phyloP scores from a whole-genome alignment of 352 stramenopile species.

The Lagenidium giganteum region DNA sequence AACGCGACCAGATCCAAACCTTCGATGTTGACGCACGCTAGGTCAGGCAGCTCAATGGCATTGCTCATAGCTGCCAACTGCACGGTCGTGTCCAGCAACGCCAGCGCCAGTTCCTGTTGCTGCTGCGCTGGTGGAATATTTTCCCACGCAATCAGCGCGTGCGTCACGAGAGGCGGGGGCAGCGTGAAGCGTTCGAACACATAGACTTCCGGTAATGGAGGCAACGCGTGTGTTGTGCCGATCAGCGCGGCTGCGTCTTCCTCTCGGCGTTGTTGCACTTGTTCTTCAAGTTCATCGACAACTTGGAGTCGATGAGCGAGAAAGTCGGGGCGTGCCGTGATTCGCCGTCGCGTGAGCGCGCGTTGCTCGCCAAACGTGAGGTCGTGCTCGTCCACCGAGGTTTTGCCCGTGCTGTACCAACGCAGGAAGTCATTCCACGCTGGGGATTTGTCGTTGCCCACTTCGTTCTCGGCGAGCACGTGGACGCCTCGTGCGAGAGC shows the following conservation, averaged over 20 bases:
- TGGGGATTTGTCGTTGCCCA: too few relatives aligned
- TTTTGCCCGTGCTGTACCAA: constrained; percentile 20
- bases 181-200: too few relatives aligned
- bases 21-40: constrained; percentile 31
- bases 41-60: constrained; percentile 45
- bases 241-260: not conserved
- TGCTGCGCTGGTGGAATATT: constrained; percentile 26
- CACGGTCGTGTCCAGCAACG: constrained; percentile 40
- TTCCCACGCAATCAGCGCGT: constrained; percentile 41
- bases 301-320: too few relatives aligned
- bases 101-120: constrained; percentile 40
- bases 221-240: too few relatives aligned
- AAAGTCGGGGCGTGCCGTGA: too few relatives aligned
- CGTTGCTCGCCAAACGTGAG: constrained; percentile 8
- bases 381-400: constrained; percentile 10
- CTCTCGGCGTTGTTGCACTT: too few relatives aligned
- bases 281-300: too few relatives aligned
- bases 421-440: too few relatives aligned
- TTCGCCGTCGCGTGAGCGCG: too few relatives aligned
- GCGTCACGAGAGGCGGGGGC: not conserved
- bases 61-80: constrained; percentile 43
- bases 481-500: too few relatives aligned
- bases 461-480: too few relatives aligned
- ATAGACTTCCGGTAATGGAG: too few relatives aligned
- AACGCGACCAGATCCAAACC: constrained; percentile 40